Percentiles rank a stretch among this genome's conserved stretches.
These are phyloP conservation scores for Pyricularia grisea DNA, from an alignment of 2,329 filamentous ascomycete species.

Conservation along the genomic window DNA sequence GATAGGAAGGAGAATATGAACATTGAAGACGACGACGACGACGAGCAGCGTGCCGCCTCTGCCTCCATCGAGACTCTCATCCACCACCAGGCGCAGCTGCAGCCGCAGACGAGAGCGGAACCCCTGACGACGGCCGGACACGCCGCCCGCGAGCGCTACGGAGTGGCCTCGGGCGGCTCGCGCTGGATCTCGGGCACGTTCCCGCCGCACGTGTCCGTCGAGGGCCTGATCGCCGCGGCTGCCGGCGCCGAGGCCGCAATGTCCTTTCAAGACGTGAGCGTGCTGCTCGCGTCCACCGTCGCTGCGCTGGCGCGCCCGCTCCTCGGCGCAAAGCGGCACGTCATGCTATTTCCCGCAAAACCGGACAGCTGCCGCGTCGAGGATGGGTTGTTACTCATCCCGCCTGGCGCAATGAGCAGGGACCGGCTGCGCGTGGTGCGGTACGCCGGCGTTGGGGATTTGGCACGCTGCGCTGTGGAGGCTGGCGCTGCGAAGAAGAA, in stretches of 20 bases:
- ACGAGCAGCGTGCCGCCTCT: neutral
- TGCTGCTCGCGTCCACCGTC: conserved; percentile 8
- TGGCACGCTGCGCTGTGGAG: neutral
- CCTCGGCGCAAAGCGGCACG: conserved; percentile 2
- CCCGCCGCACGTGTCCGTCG: conserved; percentile 7
- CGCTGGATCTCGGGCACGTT: conserved; percentile 9
- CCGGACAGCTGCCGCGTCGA: neutral
- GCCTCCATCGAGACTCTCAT: neutral
- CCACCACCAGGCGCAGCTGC: neutral
- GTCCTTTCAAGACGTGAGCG: conserved; percentile 7
- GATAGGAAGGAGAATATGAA: neutral
- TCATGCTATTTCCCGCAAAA: conserved; percentile 3
- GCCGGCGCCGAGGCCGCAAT: conserved; percentile 7
- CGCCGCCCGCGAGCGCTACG: conserved; percentile 5
- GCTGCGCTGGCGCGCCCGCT: conserved; percentile 7
- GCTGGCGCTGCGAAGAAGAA: neutral
- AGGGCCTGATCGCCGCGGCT: conserved; percentile 6
- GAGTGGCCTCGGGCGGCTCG: conserved; percentile 8
- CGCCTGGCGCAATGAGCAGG: neutral
- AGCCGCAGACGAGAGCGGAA: neutral
- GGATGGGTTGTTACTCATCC: neutral
- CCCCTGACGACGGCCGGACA: conserved; percentile 7
- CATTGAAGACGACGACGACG: neutral
- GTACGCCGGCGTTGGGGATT: neutral
- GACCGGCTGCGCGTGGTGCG: neutral